Conservation (phyloP, 1,139 yeast species). For the Meyerozyma elateridarum region DNA sequence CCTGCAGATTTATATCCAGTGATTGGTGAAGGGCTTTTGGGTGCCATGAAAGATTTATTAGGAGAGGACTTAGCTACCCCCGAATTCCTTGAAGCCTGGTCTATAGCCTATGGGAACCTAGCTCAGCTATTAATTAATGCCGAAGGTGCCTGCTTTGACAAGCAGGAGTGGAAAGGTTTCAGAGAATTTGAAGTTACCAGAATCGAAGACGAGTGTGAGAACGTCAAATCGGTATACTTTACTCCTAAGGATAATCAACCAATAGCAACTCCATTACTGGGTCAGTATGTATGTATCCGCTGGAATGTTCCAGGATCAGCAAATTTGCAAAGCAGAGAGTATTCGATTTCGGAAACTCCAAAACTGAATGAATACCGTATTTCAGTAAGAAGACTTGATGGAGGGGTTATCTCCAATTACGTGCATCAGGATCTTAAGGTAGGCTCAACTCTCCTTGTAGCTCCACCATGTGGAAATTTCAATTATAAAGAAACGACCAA, state of each 20-base stretch:
- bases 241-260: constrained; percentile 40
- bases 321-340: constrained; percentile 44
- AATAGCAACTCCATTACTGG: constrained; percentile 39
- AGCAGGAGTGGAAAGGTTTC: constrained; percentile 53
- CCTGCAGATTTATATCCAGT: constrained; percentile 61
- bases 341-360: constrained; percentile 41
- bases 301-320: constrained; percentile 27
- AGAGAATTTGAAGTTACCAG: constrained; percentile 45
- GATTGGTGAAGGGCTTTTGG: constrained; percentile 54
- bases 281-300: constrained; percentile 60
- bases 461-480: constrained; percentile 61
- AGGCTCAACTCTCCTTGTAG: constrained; percentile 47
- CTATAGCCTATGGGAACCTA: constrained; percentile 57
- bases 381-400: constrained; percentile 47
- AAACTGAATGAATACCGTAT: constrained; percentile 41
- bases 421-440: constrained; percentile 46
- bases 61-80: constrained; percentile 55
- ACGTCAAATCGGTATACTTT: constrained; percentile 50
- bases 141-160: constrained; percentile 45
- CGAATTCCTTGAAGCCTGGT: constrained; percentile 62
- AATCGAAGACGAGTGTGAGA: constrained; percentile 39
- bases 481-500: constrained; percentile 25
- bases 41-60: constrained; percentile 49
- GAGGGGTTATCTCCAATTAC: constrained; percentile 51
- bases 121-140: constrained; percentile 57